Conservation (phyloP, 306 rosid species). For the Phaseolus lunatus region DNA sequence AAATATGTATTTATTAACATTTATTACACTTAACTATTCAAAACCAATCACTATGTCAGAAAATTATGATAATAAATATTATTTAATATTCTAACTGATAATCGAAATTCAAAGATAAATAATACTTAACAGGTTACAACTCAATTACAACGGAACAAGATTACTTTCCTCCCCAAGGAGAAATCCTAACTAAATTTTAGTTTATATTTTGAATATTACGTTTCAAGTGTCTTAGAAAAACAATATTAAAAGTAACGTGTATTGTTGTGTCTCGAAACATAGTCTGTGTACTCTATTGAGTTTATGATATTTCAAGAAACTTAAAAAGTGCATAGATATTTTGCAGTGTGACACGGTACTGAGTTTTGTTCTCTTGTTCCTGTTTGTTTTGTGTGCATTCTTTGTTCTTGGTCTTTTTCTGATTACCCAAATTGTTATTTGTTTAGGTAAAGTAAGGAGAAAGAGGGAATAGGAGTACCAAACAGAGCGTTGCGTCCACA, state of each 20-base stretch:
- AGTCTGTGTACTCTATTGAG: neutral
- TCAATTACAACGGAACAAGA: too few species aligned
- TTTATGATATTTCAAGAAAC: neutral
- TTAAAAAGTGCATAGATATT: neutral
- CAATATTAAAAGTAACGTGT: neutral
- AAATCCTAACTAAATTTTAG: too few species aligned
- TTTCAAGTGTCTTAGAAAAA: too few species aligned
- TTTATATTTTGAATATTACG: too few species aligned
- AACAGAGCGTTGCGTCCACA: neutral
- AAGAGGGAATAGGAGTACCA: neutral
- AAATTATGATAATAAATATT: too few species aligned
- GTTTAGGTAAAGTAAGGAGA: neutral
- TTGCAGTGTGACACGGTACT: neutral
- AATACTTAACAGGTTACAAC: too few species aligned
- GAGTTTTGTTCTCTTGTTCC: neutral
- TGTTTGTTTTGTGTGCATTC: neutral
- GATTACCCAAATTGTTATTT: neutral
- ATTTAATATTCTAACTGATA: too few species aligned
- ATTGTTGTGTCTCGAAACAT: neutral
- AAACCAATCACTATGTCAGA: too few species aligned
- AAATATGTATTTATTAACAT: too few species aligned
- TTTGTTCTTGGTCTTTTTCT: neutral
- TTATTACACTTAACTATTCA: too few species aligned
- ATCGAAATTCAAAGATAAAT: too few species aligned
- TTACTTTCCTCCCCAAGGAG: too few species aligned